Evolutionary conservation across 2,329 filamentous ascomycete genomes (phyloP).

Genomic region (Colletotrichum sp.): DNA sequence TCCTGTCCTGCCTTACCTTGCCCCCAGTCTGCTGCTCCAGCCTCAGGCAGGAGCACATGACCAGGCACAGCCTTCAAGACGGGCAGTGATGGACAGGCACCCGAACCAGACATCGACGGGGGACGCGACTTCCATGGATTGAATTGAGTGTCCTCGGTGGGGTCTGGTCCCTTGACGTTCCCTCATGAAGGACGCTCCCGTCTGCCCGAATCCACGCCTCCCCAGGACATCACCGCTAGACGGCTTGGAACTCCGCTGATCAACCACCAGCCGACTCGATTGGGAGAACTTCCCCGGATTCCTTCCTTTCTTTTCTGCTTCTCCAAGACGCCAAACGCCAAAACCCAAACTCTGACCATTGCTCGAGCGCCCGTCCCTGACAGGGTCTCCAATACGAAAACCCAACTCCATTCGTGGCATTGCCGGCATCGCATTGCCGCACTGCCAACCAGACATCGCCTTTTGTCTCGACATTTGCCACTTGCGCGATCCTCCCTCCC

Average conservation of each 20-base stretch:
- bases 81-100: background rate
- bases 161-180: background rate
- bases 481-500: background rate
- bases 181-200: background rate
- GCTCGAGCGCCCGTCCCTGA: background rate
- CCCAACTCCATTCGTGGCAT: background rate
- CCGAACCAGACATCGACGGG: background rate
- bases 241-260: constrained; percentile 7
- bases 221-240: background rate
- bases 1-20: background rate
- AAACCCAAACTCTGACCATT: background rate
- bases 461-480: background rate
- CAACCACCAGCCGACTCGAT: constrained; percentile 2
- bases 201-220: background rate
- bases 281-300: constrained; percentile 11
- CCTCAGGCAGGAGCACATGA: background rate
- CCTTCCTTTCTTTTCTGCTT: background rate
- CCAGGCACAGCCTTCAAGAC: background rate
- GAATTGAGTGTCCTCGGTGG: background rate
- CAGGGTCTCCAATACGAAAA: background rate
- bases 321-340: background rate
- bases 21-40: background rate
- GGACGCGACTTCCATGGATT: background rate
- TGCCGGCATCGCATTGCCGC: background rate
- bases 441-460: background rate